Evolutionary conservation across 768 basidiomycete genomes (phyloP).

Genomic region (Phaeolepiota aurea): DNA sequence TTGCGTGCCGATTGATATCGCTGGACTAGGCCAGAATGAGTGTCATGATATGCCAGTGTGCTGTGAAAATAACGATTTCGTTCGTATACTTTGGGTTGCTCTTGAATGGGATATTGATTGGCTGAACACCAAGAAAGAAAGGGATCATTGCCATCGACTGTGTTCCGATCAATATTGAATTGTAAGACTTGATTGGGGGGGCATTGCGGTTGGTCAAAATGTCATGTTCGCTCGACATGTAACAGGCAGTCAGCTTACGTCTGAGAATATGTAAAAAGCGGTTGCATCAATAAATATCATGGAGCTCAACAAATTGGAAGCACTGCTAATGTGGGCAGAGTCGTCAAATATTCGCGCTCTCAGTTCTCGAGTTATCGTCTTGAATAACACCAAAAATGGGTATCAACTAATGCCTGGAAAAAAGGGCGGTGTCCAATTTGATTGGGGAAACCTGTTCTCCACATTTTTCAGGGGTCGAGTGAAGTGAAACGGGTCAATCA

Average conservation of each 20-base stretch:
- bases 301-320: not conserved
- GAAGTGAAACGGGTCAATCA: not conserved
- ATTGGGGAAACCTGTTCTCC: too few relatives aligned
- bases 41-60: slow-evolving; percentile 29
- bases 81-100: slow-evolving; percentile 8
- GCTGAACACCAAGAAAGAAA: slow-evolving; percentile 5
- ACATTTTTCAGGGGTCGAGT: not conserved
- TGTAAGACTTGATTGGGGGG: slow-evolving; percentile 6
- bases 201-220: not conserved
- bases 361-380: not conserved
- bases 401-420: too few relatives aligned
- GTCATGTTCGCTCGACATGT: not conserved
- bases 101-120: not conserved
- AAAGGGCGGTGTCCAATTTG: too few relatives aligned
- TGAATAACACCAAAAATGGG: too few relatives aligned
- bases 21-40: slow-evolving; percentile 13
- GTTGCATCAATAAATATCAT: not conserved
- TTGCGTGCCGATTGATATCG: slow-evolving; percentile 20
- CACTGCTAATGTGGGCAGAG: not conserved
- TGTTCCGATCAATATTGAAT: slow-evolving; percentile 22
- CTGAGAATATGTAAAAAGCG: not conserved
- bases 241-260: not conserved
- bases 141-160: slow-evolving; percentile 33
- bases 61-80: slow-evolving; percentile 24
- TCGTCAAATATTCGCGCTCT: not conserved